phyloP scores from a whole-genome alignment of 116 monocot species.

The Posidonia oceanica region DNA sequence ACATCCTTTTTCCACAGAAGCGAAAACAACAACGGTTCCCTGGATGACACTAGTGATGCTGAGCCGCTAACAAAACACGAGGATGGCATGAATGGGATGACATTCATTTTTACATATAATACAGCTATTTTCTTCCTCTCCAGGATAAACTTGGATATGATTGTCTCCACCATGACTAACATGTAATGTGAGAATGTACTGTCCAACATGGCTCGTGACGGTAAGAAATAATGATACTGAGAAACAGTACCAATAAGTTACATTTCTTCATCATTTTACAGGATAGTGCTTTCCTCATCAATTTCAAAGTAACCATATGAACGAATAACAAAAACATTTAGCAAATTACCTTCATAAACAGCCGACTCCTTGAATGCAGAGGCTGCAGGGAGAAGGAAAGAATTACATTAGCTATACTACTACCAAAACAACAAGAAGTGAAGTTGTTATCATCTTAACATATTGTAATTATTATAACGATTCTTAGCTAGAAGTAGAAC shows the following conservation, averaged over 20 bases:
- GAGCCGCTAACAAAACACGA: no score
- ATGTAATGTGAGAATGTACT: no score
- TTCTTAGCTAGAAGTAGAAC: not conserved
- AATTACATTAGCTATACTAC: not conserved
- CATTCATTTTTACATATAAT: no score
- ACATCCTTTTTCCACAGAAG: no score
- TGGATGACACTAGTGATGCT: no score
- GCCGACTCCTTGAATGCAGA: slow-evolving; percentile 49
- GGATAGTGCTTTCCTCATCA: not conserved
- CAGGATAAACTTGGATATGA: no score
- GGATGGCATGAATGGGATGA: no score
- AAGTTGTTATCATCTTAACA: no score
- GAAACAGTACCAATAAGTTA: not conserved
- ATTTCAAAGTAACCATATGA: not conserved
- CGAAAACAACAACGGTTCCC: no score
- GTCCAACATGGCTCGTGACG: not conserved
- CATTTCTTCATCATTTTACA: not conserved
- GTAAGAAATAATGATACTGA: not conserved
- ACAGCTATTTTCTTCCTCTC: no score
- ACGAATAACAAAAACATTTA: not conserved
- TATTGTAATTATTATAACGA: no score
- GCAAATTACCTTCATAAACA: slow-evolving; percentile 63
- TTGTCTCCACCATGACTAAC: no score
- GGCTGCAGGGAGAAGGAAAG: slow-evolving; percentile 39
- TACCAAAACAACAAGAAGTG: not conserved